Base-by-base conservation (phyloP, 768 basidiomycete genomes). In the Daedaleopsis nitida region DNA sequence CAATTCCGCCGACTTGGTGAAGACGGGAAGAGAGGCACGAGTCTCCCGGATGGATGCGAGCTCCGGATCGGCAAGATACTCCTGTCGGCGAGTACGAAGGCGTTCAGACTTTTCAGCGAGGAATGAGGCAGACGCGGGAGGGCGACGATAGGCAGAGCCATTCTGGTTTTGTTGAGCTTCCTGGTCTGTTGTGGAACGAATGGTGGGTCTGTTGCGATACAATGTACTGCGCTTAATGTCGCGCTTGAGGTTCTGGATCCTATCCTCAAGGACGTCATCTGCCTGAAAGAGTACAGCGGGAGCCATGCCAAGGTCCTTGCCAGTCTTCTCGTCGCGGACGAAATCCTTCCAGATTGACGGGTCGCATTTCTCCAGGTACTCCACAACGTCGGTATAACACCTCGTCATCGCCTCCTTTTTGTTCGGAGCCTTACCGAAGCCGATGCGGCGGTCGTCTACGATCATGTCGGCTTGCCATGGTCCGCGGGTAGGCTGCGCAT, bases 301-400 rank as follows among this genome's bases (percentile, higher is more conserved):
- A 4, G 87, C 91, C 69, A 89, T 74, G 16, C 88, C 88, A 24
- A 92, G 80, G 63, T 88, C 85, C 53, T 85, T 82, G 24, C 90
- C 88, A 3, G 83, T 79, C 70, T 85, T 84, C 38, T 80, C 80
- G 12, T 86, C 86, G 57, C 78, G 73, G 8, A 83, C 68, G 70
- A 87, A 98, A 21, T 82, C 76, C 58, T 80, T 77, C 96, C 96
- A 98, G 24, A 98, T 80, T 1, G 80, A 81, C 0, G 82, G 79
- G 72, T 98, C 96, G 72, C 92, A 96, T 58, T 78, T 80, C 71
- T 96, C 90, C 59, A 98, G 83, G 72, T 97, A 96, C 55, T 86
- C 83, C 0, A 88, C 84, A 62, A 94, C 94, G 72, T 98, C 96
- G 50, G 97, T 83, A 72, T 90, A 96, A 71, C 89, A 92, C 63